Conservation (phyloP, 768 basidiomycete genomes). For the Trametes meyenii region DNA sequence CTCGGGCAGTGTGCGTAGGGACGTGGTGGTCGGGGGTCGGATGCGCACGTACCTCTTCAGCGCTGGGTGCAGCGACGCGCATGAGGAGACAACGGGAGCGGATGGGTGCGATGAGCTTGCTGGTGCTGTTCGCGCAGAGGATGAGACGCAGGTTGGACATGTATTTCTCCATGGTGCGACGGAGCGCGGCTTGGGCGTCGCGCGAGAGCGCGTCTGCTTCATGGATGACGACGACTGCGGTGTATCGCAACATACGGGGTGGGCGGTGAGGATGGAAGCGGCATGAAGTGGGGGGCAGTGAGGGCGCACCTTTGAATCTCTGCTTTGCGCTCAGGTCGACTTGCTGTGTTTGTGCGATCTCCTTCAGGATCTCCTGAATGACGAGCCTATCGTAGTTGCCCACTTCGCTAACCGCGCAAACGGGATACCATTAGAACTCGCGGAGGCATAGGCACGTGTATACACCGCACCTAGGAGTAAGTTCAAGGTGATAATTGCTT, state of each 20-base stretch:
- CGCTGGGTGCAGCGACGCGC: conserved; percentile 85
- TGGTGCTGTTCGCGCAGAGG: conserved; percentile 93
- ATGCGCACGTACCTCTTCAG: conserved; percentile 62
- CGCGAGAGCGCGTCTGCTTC: conserved; percentile 94
- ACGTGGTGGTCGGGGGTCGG: conserved; percentile 7
- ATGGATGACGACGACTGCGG: conserved; percentile 93
- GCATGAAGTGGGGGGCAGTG: too few species aligned
- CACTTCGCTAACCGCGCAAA: conserved; percentile 68
- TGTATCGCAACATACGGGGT: background rate
- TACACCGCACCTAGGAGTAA: conserved; percentile 85
- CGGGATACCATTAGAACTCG: background rate
- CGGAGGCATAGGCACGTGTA: background rate
- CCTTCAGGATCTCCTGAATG: conserved; percentile 95
- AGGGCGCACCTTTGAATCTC: conserved; percentile 85
- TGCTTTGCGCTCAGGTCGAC: conserved; percentile 95
- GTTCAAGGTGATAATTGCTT: conserved; percentile 96
- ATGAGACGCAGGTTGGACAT: conserved; percentile 98
- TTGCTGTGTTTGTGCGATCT: conserved; percentile 98
- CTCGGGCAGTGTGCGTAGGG: conserved; percentile 32
- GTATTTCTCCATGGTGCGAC: conserved; percentile 99
- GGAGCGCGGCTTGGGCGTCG: conserved; percentile 95
- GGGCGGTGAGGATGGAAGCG: conserved; percentile 2
- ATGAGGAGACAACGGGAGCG: conserved; percentile 93
- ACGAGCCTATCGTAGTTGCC: conserved; percentile 94
- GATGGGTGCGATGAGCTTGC: conserved; percentile 95